Evolutionary conservation across 495 filamentous ascomycete species (phyloP).

Genomic region (Lichenothelia convexa): DNA sequence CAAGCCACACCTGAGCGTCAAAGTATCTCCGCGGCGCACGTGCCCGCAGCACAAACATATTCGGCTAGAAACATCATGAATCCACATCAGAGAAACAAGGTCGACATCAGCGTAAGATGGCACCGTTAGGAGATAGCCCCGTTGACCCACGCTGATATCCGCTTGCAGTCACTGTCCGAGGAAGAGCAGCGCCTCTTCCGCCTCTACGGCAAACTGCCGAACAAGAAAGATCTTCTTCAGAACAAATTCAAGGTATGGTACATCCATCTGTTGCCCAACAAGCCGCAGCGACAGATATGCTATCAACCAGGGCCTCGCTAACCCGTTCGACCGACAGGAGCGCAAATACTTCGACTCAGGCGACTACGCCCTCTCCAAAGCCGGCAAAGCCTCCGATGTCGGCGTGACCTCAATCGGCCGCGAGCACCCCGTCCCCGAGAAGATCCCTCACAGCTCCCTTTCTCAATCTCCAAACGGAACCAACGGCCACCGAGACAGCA

Average conservation of each 20-base stretch:
- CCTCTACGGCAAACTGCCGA: slow-evolving; percentile 91
- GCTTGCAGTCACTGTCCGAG: slow-evolving; percentile 53
- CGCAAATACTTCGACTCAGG: slow-evolving; percentile 99
- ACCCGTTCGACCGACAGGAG: slow-evolving; percentile 35
- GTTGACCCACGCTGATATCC: not conserved
- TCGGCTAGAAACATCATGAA: slow-evolving; percentile 51
- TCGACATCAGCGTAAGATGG: slow-evolving; percentile 72
- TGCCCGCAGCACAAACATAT: too few species aligned
- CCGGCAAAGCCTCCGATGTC: slow-evolving; percentile 86
- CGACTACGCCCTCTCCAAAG: slow-evolving; percentile 96
- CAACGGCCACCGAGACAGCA: slow-evolving; percentile 25
- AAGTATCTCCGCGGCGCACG: too few species aligned
- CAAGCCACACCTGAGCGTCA: not conserved
- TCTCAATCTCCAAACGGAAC: slow-evolving; percentile 2
- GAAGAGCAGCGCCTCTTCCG: slow-evolving; percentile 93
- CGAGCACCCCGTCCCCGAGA: slow-evolving; percentile 85
- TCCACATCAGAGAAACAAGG: slow-evolving; percentile 90
- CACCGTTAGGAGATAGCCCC: slow-evolving; percentile 1
- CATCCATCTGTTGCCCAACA: slow-evolving; percentile 1
- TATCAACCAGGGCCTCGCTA: slow-evolving; percentile 4
- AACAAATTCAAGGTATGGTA: slow-evolving; percentile 67
- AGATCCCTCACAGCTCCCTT: slow-evolving; percentile 59
- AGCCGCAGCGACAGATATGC: not conserved
- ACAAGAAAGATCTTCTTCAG: slow-evolving; percentile 86
- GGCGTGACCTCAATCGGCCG: slow-evolving; percentile 86